These are phyloP conservation scores for Pascua guehoae DNA, from an alignment of 1,284 basidiomycete genomes.

Conservation along the genomic window DNA sequence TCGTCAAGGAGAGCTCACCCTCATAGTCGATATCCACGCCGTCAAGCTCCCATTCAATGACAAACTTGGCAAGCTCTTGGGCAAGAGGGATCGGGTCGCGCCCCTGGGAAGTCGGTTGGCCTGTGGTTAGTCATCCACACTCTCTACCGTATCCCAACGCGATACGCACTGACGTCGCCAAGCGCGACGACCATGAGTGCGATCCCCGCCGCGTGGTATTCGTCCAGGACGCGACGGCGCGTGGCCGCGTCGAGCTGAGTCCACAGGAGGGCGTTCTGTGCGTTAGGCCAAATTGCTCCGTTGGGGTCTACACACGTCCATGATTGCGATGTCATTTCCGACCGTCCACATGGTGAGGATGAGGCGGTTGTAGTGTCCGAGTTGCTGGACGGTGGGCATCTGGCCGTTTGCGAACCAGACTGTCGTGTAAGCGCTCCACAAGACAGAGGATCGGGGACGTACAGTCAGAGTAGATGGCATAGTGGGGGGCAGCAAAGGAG, in stretches of 20 bases:
- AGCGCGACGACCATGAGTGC: slow-evolving; percentile 8
- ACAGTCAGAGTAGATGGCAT: too few species aligned
- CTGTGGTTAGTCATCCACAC: too few species aligned
- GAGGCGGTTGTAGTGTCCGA: slow-evolving; percentile 47
- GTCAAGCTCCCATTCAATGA: slow-evolving; percentile 50
- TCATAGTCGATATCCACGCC: slow-evolving; percentile 56
- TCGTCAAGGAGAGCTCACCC: slow-evolving; percentile 14
- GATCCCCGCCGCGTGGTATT: slow-evolving; percentile 49
- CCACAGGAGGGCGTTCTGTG: slow-evolving; percentile 21
- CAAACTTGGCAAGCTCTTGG: slow-evolving; percentile 38
- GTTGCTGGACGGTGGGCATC: slow-evolving; percentile 9
- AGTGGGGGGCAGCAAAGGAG: too few species aligned
- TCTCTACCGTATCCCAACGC: too few species aligned
- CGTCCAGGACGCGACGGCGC: slow-evolving; percentile 22
- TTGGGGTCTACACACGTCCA: slow-evolving; percentile 22
- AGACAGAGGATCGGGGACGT: too few species aligned
- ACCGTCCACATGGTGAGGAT: slow-evolving; percentile 48
- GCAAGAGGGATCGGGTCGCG: slow-evolving; percentile 4
- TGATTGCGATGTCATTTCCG: slow-evolving; percentile 15
- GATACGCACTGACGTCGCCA: neutral
- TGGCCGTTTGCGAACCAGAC: neutral
- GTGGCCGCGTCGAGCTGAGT: neutral
- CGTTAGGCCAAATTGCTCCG: neutral
- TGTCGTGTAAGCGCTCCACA: too few species aligned
- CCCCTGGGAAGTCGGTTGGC: slow-evolving; percentile 12